Percentiles rank a stretch among this genome's conserved stretches.
These are phyloP conservation scores for Fusarium ramigenum DNA, from an alignment of 2,329 filamentous ascomycete species.

Conservation along the genomic window DNA sequence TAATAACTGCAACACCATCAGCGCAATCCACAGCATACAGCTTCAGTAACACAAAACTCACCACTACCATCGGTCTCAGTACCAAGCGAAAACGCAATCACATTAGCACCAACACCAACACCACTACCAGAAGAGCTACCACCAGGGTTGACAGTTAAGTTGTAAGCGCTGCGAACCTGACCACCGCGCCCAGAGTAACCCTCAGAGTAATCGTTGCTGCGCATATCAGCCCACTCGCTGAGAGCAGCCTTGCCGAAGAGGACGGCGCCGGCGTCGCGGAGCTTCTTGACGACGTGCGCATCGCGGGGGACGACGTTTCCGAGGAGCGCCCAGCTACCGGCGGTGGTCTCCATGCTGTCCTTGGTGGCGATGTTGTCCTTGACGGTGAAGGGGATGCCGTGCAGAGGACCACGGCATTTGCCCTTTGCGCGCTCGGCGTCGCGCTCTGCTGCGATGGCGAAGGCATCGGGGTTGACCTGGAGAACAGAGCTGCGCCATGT, in stretches of 20 bases:
- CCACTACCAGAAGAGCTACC: slow-evolving; percentile 75
- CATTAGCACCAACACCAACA: slow-evolving; percentile 70
- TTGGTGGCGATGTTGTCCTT: slow-evolving; percentile 76
- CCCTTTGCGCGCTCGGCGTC: slow-evolving; percentile 69
- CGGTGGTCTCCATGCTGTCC: slow-evolving; percentile 81
- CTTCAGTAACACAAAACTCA: slow-evolving; percentile 39
- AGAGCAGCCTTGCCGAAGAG: slow-evolving; percentile 76
- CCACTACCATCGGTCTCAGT: slow-evolving; percentile 78
- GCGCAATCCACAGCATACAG: not conserved
- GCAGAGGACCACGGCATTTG: slow-evolving; percentile 69
- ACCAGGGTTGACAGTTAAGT: slow-evolving; percentile 73
- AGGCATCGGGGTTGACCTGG: slow-evolving; percentile 74
- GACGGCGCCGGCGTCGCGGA: slow-evolving; percentile 73
- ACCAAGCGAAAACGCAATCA: slow-evolving; percentile 71
- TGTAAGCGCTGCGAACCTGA: slow-evolving; percentile 73
- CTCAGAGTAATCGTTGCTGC: slow-evolving; percentile 72
- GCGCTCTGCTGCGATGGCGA: slow-evolving; percentile 66
- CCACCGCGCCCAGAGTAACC: slow-evolving; percentile 73
- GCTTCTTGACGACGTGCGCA: slow-evolving; percentile 67
- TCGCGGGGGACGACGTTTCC: slow-evolving; percentile 75
- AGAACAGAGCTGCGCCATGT: slow-evolving; percentile 60
- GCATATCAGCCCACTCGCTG: slow-evolving; percentile 80
- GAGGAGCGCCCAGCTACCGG: slow-evolving; percentile 73
- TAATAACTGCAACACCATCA: slow-evolving; percentile 63
- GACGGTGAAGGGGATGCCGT: slow-evolving; percentile 79